Evolutionary conservation across 768 basidiomycete species (phyloP).

Genomic region (Clitopilus hobsonii): DNA sequence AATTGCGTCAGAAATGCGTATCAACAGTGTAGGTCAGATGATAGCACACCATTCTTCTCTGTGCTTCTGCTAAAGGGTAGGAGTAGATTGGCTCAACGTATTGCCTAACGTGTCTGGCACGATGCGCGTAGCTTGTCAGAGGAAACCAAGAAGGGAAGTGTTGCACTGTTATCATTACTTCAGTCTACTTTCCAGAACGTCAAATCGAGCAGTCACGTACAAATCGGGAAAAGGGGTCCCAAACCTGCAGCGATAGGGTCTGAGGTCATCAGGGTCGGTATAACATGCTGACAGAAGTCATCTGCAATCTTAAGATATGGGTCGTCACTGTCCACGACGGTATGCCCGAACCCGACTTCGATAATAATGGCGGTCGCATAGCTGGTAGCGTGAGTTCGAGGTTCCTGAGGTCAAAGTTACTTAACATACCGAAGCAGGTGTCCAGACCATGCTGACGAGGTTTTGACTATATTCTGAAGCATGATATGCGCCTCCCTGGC

Average conservation of each 20-base stretch:
- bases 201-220: conserved; percentile 15
- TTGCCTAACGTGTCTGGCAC: conserved; percentile 11
- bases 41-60: conserved; percentile 25
- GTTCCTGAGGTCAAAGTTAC: background rate
- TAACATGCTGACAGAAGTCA: background rate
- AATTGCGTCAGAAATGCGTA: background rate
- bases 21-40: background rate
- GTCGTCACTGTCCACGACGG: background rate
- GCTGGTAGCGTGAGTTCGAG: conserved; percentile 1
- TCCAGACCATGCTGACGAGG: background rate
- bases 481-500: background rate
- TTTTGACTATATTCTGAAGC: background rate
- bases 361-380: conserved; percentile 18
- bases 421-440: background rate
- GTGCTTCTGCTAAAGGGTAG: conserved; percentile 24
- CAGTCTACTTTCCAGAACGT: too few species aligned
- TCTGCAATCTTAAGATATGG: background rate
- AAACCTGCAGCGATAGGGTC: conserved; percentile 4
- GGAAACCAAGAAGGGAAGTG: conserved; percentile 30
- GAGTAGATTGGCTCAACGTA: conserved; percentile 16
- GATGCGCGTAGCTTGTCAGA: conserved; percentile 16
- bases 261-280: background rate
- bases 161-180: too few species aligned
- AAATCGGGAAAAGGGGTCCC: conserved; percentile 15
- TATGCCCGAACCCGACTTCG: background rate